phyloP scores from a whole-genome alignment of 2,329 filamentous ascomycete species.

The Aspergillus persii region DNA sequence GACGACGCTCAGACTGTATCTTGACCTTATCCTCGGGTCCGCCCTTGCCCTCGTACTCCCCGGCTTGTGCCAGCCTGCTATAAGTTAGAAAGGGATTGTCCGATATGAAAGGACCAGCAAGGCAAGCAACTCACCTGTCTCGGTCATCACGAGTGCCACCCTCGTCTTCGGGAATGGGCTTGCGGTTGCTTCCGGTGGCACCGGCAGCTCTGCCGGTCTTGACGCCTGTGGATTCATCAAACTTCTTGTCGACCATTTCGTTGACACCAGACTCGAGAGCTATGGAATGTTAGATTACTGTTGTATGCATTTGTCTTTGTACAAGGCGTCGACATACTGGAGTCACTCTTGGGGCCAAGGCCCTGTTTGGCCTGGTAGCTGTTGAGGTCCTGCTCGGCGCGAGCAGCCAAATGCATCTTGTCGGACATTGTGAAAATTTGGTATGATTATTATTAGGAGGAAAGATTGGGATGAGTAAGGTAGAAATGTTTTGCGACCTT shows the following conservation, averaged over 20 bases:
- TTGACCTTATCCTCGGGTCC: slow-evolving; percentile 37
- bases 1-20: slow-evolving; percentile 24
- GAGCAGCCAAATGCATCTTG: slow-evolving; percentile 26
- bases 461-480: too few relatives aligned
- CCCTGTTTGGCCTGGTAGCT: slow-evolving; percentile 41
- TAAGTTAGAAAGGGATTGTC: neutral
- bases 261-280: slow-evolving; percentile 44
- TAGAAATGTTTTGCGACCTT: neutral
- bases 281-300: slow-evolving; percentile 10
- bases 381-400: slow-evolving; percentile 43
- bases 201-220: slow-evolving; percentile 36
- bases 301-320: neutral
- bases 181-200: slow-evolving; percentile 37
- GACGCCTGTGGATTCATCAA: slow-evolving; percentile 34
- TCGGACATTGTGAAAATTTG: slow-evolving; percentile 11
- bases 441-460: neutral
- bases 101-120: neutral
- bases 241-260: slow-evolving; percentile 37
- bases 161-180: slow-evolving; percentile 41
- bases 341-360: slow-evolving; percentile 37
- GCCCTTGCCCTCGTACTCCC: slow-evolving; percentile 35
- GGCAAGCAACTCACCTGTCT: slow-evolving; percentile 30
- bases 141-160: slow-evolving; percentile 40
- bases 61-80: slow-evolving; percentile 34
- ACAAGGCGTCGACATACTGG: slow-evolving; percentile 30